Evolutionary conservation across 2,329 filamentous ascomycete genomes (phyloP), one percentile per base, ranked within the genome.

Genomic region (Endocalyx cinctus): DNA sequence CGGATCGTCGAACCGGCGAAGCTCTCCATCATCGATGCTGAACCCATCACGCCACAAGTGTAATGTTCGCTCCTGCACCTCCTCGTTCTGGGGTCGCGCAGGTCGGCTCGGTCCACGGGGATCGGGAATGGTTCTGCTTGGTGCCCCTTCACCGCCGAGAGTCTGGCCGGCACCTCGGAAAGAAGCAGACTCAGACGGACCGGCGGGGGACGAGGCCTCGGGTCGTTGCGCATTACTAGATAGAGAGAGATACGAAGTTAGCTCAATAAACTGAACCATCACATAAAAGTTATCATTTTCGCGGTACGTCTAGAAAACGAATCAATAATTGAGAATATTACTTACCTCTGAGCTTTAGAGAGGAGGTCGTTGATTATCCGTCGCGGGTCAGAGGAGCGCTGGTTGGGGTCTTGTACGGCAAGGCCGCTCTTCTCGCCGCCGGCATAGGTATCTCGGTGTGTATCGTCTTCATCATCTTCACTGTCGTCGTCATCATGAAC

Each of bases 41-140:
- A 92, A 90, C 11, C 87, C 87, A 53, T 94, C 82, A 26, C 74
- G 72, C 87, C 87, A 94, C 27, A 92, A 71, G 51, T 90, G 86
- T 33, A 94, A 69, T 10, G 78, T 74, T 31, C 85, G 79, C 31
- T 78, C 77, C 40, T 84, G 77, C 5, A 74, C 71, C 20, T 72
- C 64, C 8, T 59, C 62, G 12, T 56, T 60, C 33, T 48, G 52
- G 6, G 56, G 48, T 29, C 51, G 50, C 38, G 44, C 55, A n/a
- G n/a, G n/a, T 31, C 55, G 57, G 22, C 45, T 32, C 41, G 29
- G 25, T n/a, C 45, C 59, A 14, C 45, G 59, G 17, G 82, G 76
- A 44, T 85, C 79, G 27, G 79, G 77, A 31, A 92, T 75, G 16
- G 67, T 66, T 38, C 79, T 76, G 47, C 83, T 88, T 37, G 81